Percentiles rank a stretch among this genome's conserved stretches.
phyloP scores from a whole-genome alignment of 2,329 filamentous ascomycete genomes.

The Aureobasidium sp. region DNA sequence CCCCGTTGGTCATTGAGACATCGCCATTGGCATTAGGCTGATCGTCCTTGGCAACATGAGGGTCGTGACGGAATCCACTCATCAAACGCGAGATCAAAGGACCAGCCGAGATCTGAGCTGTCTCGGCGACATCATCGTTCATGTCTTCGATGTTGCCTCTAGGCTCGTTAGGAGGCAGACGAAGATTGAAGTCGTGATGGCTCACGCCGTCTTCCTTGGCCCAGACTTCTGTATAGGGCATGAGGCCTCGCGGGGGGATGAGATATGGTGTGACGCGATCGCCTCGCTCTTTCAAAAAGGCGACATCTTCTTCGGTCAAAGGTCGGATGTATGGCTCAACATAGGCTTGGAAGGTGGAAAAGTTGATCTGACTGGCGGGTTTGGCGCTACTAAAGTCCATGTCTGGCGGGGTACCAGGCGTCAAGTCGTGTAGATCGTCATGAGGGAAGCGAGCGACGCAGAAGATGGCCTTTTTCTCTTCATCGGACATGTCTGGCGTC shows the following conservation, averaged over 20 bases:
- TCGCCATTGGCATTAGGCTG: conserved; percentile 44
- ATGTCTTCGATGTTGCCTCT: conserved; percentile 81
- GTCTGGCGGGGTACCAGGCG: conserved; percentile 83
- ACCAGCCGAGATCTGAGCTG: conserved; percentile 80
- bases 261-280: conserved; percentile 78
- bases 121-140: conserved; percentile 78
- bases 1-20: conserved; percentile 34
- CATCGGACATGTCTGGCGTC: conserved; percentile 66
- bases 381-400: conserved; percentile 94
- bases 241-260: conserved; percentile 76
- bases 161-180: conserved; percentile 67
- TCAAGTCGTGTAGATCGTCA: conserved; percentile 73
- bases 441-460: conserved; percentile 78
- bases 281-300: conserved; percentile 79
- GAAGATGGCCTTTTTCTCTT: conserved; percentile 82
- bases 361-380: conserved; percentile 87
- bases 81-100: conserved; percentile 78
- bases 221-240: conserved; percentile 86
- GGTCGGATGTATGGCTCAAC: conserved; percentile 86
- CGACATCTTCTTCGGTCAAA: conserved; percentile 87
- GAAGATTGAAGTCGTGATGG: conserved; percentile 61
- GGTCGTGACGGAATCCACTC: conserved; percentile 72
- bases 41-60: conserved; percentile 46
- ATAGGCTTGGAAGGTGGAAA: conserved; percentile 85
- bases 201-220: conserved; percentile 84